Evolutionary conservation across 768 basidiomycete species (phyloP).

Genomic region (Trametes cingulata): DNA sequence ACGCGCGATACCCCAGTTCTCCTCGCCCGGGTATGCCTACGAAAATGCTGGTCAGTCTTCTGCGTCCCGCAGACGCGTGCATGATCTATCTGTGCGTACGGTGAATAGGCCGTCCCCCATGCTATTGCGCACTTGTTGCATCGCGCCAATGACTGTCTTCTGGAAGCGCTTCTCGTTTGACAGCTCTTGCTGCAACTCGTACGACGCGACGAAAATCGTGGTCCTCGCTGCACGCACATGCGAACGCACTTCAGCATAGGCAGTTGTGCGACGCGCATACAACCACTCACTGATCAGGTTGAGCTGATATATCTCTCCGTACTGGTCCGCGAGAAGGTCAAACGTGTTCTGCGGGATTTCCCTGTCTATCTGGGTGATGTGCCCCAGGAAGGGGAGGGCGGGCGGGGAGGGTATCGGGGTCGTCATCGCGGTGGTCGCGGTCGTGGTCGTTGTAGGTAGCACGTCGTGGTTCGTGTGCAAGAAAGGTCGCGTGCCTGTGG

Average conservation of each 20-base stretch:
- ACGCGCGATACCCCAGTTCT: conserved; percentile 51
- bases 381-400: conserved; percentile 43
- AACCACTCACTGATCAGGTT: conserved; percentile 36
- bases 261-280: neutral
- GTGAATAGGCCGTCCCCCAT: conserved; percentile 46
- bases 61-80: neutral
- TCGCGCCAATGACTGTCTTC: conserved; percentile 38
- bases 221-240: conserved; percentile 25
- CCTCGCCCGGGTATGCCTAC: conserved; percentile 41
- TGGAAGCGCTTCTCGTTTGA: conserved; percentile 45
- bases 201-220: conserved; percentile 35
- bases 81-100: conserved; percentile 19
- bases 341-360: conserved; percentile 41
- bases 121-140: conserved; percentile 38
- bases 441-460: neutral
- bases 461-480: neutral
- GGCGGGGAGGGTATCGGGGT: conserved; percentile 45
- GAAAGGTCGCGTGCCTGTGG: neutral
- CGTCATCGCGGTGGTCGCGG: conserved; percentile 29
- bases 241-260: neutral
- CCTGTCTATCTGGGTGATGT: conserved; percentile 37
- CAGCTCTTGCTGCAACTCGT: conserved; percentile 42
- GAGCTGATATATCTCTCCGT: conserved; percentile 45
- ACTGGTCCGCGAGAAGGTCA: conserved; percentile 39
- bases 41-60: neutral